phyloP scores from a whole-genome alignment of 352 stramenopile genomes.

The Globisporangium cylindrosporum region DNA sequence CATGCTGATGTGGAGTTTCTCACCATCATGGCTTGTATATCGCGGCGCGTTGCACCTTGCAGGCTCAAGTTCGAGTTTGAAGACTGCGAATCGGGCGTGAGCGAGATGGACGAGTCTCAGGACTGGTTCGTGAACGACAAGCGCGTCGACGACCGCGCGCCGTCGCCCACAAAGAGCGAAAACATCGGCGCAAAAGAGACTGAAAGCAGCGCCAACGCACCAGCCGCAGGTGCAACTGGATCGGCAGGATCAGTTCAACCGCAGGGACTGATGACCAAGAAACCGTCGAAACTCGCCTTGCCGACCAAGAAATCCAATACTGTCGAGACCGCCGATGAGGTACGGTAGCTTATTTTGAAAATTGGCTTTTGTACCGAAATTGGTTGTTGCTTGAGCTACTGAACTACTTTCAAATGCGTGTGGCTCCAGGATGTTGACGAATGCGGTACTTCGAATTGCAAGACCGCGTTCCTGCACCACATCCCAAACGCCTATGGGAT shows the following conservation, averaged over 20 bases:
- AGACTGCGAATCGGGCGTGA: conserved; percentile 45
- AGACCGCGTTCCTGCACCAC: conserved; percentile 70
- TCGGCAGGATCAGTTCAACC: not conserved
- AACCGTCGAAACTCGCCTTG: conserved; percentile 18
- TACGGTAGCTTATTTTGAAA: not conserved
- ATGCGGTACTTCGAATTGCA: conserved; percentile 27
- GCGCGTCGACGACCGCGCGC: conserved; percentile 24
- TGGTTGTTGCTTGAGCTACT: not conserved
- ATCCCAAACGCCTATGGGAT: conserved; percentile 45
- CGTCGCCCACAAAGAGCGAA: conserved; percentile 29
- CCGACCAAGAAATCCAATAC: conserved; percentile 22
- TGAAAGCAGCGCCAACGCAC: not conserved
- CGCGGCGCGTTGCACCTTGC: not conserved
- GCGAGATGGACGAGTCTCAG: conserved; percentile 57
- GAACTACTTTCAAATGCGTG: not conserved
- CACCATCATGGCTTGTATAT: not conserved
- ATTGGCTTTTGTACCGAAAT: not conserved
- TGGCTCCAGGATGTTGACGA: conserved; percentile 20
- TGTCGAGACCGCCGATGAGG: conserved; percentile 21
- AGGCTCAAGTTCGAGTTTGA: conserved; percentile 69
- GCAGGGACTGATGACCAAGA: conserved; percentile 6
- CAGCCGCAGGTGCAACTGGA: not conserved
- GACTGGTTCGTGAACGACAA: conserved; percentile 85
- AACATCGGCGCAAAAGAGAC: not conserved
- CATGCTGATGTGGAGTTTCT: not conserved